A percentile compares a stretch with the other conserved stretches of the same genome.
Evolutionary conservation across 768 basidiomycete species (phyloP).

Genomic region (Galerina sulciceps): DNA sequence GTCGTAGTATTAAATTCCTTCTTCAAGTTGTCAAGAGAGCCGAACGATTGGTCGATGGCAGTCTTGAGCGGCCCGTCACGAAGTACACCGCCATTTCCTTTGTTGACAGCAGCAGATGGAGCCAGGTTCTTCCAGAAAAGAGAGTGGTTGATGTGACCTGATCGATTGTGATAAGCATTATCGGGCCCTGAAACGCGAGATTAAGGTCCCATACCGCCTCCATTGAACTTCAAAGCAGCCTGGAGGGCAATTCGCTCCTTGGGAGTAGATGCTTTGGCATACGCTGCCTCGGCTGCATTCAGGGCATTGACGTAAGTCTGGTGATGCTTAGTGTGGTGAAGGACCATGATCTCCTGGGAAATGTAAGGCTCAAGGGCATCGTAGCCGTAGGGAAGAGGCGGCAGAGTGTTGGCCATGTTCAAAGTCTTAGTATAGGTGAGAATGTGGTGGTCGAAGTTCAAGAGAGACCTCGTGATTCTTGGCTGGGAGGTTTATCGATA

Average conservation of each 20-base stretch:
- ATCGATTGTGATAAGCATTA: constrained; percentile 23
- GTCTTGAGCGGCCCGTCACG: constrained; percentile 67
- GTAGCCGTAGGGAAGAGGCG: constrained; percentile 78
- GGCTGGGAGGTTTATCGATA: constrained; percentile 12
- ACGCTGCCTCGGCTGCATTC: constrained; percentile 85
- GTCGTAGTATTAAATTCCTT: constrained; percentile 86
- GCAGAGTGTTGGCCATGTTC: constrained; percentile 60
- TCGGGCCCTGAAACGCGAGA: background rate
- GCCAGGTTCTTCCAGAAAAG: constrained; percentile 97
- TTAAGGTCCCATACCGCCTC: constrained; percentile 68
- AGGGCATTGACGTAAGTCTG: constrained; percentile 93
- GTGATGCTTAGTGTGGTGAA: constrained; percentile 96
- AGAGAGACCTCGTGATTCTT: background rate
- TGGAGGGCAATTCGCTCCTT: constrained; percentile 88
- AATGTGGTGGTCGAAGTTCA: constrained; percentile 2
- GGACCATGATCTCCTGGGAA: constrained; percentile 88
- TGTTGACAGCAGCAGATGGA: constrained; percentile 53
- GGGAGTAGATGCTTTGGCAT: constrained; percentile 66
- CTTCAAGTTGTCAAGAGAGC: constrained; percentile 71
- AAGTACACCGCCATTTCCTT: constrained; percentile 65
- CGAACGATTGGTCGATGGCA: constrained; percentile 67
- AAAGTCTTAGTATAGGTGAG: background rate
- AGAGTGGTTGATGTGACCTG: constrained; percentile 92
- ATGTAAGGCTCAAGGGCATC: constrained; percentile 95
- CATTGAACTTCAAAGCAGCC: constrained; percentile 94